Percentiles rank a stretch among this genome's conserved stretches.
phyloP scores from a whole-genome alignment of 2,329 filamentous ascomycete species.

The Sphaerostilbella broomeana region DNA sequence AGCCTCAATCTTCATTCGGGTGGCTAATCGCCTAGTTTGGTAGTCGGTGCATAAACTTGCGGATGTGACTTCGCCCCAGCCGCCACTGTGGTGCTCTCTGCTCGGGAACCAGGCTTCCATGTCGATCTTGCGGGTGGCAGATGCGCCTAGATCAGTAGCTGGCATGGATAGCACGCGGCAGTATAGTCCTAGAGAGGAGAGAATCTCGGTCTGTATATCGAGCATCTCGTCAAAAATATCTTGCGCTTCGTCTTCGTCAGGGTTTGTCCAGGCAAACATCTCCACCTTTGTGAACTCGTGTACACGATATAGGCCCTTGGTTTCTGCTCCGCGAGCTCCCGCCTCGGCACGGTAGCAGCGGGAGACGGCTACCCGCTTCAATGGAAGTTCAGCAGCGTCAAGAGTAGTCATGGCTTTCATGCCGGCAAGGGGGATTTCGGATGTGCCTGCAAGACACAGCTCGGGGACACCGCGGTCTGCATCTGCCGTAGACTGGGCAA shows the following conservation, averaged over 20 bases:
- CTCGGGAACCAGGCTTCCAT: conserved; percentile 94
- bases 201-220: conserved; percentile 76
- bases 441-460: conserved; percentile 75
- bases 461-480: conserved; percentile 56
- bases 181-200: conserved; percentile 68
- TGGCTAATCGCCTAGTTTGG: conserved; percentile 76
- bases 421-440: conserved; percentile 88
- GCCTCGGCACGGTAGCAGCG: conserved; percentile 96
- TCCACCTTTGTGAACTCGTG: conserved; percentile 99
- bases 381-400: conserved; percentile 58
- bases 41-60: conserved; percentile 93
- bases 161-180: conserved; percentile 94
- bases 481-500: conserved; percentile 62
- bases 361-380: conserved; percentile 76
- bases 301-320: conserved; percentile 91
- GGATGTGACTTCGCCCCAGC: conserved; percentile 88
- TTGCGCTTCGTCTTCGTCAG: conserved; percentile 43
- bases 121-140: conserved; percentile 78
- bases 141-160: conserved; percentile 77
- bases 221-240: conserved; percentile 78
- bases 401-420: conserved; percentile 75
- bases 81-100: conserved; percentile 41
- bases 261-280: conserved; percentile 84
- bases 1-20: conserved; percentile 54
- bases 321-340: conserved; percentile 80